Evolutionary conservation across 108 stramenopile species (phyloP).

Genomic region (Nitzschia sp.): DNA sequence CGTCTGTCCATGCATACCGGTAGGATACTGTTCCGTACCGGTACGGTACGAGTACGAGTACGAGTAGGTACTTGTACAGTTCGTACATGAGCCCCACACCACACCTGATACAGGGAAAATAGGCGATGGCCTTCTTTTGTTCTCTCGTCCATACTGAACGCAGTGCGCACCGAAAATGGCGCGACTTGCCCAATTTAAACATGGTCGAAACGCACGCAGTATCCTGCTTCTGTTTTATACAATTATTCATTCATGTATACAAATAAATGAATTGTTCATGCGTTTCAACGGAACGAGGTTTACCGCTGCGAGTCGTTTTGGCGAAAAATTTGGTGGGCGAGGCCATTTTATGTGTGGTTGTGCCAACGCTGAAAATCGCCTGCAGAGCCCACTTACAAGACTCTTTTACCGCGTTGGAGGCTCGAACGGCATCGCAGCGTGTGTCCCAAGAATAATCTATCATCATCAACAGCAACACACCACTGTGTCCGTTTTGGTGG

Average conservation of each 20-base stretch:
- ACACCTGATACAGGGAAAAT: too few relatives aligned
- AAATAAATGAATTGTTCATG: background rate
- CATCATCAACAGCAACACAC: background rate
- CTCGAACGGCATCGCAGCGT: background rate
- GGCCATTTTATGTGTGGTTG: background rate
- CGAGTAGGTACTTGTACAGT: too few relatives aligned
- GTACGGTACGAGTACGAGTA: too few relatives aligned
- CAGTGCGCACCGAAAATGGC: background rate
- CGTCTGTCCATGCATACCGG: too few relatives aligned
- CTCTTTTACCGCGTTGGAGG: background rate
- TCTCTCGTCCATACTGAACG: too few relatives aligned
- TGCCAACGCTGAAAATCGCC: background rate
- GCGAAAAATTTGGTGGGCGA: background rate
- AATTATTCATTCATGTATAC: background rate
- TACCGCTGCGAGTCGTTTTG: background rate
- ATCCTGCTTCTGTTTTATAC: background rate
- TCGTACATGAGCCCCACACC: too few relatives aligned
- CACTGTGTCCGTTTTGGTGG: background rate
- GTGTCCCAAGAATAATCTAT: too few relatives aligned
- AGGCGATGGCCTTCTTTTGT: too few relatives aligned
- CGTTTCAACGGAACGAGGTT: constrained; percentile 3
- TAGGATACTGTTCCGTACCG: too few relatives aligned
- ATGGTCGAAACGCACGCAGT: background rate
- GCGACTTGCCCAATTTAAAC: background rate
- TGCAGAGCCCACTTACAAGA: constrained; percentile 1